Base-by-base conservation (phyloP, 2,329 filamentous ascomycete genomes). In the Cytospora schulzeri region DNA sequence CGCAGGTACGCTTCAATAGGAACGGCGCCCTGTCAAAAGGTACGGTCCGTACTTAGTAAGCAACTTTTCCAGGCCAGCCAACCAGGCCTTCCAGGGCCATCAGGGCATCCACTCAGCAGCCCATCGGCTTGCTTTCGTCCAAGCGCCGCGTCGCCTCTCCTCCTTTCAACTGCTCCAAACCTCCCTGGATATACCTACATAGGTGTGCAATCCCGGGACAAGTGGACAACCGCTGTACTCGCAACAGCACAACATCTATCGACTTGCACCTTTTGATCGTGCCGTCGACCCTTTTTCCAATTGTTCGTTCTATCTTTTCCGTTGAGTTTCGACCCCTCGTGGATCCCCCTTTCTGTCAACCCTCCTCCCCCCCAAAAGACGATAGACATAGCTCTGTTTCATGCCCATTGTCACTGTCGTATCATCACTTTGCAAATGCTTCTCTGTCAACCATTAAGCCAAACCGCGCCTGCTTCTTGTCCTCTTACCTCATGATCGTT, bases 271-370 rank as follows among this genome's bases (percentile, higher is more conserved):
- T 28, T 64, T 61, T 60, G 56, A 51, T 65, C 45, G 62, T 54
- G 62, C 51, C 59, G 66, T 63, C 57, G 57, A 48, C 56, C 38
- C 38, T 59, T 54, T 57, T 54, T 45, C 15, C 51, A 64, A 68
- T 69, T 69, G 69, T 70, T 70, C 67, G 69, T 70, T 66, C 50
- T 45, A 57, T 66, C 65, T 64, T 63, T 69, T 63, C 67, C 57
- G 63, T 67, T 67, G 59, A 66, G 66, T 67, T 58, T 45, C 53
- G 56, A 19, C 45, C 38, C 62, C 48, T 65, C 54, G 50, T 59
- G 62, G 55, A 60, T 62, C 45, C 57, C 56, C 60, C 59, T 50
- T 59, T 61, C 63, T 69, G 53, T 65, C 68, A 59, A 60, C 64
- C 65, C 67, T 60, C 48, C 63, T 60, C 61, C 64, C 69, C 65